These are phyloP conservation scores for Aegilops tauschii DNA, from an alignment of 176 grass and related monocot species.

Conservation along the genomic window DNA sequence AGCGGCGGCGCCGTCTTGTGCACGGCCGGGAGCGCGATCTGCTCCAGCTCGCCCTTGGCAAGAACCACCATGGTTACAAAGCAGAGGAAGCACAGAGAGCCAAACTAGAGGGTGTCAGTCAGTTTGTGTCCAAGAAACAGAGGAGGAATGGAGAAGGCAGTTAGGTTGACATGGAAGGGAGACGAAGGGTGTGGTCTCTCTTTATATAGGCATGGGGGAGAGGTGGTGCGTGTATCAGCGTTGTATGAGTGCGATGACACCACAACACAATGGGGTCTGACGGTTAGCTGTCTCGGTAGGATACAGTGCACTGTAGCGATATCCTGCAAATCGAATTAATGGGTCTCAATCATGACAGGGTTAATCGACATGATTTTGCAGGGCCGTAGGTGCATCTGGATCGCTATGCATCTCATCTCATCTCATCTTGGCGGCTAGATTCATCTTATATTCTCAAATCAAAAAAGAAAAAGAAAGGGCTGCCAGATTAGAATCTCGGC, in stretches of 20 bases:
- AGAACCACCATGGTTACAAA: conserved; percentile 58
- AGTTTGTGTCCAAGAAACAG: background rate
- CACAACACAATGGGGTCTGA: background rate
- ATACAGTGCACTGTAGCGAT: conserved; percentile 15
- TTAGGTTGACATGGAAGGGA: background rate
- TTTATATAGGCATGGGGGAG: conserved; percentile 38
- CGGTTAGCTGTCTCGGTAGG: background rate
- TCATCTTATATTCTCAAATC: background rate
- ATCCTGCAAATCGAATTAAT: conserved; percentile 23
- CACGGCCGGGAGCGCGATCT: conserved; percentile 58
- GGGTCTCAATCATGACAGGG: background rate
- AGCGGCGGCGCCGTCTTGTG: conserved; percentile 28
- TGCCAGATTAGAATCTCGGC: background rate
- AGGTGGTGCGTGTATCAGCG: background rate
- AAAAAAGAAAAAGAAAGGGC: no score
- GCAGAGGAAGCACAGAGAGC: background rate
- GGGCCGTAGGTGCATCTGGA: background rate
- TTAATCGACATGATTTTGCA: conserved; percentile 4
- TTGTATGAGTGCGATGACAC: background rate
- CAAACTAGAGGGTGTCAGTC: no score
- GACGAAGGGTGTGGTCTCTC: background rate
- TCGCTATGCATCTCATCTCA: background rate
- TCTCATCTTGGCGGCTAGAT: background rate
- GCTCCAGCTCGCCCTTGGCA: conserved; percentile 52
- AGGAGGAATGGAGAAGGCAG: background rate